A percentile compares a stretch with the other conserved stretches of the same genome.
Evolutionary conservation across 2,329 filamentous ascomycete species (phyloP).

Genomic region (Zymoseptoria tritici): DNA sequence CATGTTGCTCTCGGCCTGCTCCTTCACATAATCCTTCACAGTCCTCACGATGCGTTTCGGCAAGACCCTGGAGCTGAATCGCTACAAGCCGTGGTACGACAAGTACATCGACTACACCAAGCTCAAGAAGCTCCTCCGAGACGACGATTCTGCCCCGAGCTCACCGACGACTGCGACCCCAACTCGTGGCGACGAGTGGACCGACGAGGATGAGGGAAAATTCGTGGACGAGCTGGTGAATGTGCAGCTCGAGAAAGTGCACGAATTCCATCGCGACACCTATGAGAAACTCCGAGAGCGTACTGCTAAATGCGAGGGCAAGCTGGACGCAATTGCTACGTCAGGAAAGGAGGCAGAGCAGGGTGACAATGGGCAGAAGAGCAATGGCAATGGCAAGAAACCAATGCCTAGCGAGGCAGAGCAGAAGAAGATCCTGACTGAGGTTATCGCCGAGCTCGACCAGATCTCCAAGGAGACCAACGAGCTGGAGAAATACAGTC

Average conservation of each 20-base stretch:
- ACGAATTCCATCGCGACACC: constrained; percentile 77
- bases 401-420: constrained; percentile 34
- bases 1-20: neutral
- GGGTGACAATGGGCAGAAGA: constrained; percentile 21
- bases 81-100: constrained; percentile 82
- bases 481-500: constrained; percentile 90
- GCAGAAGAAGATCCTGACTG: constrained; percentile 51
- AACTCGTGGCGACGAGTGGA: constrained; percentile 64
- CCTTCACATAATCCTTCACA: neutral
- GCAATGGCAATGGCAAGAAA: constrained; percentile 29
- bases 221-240: constrained; percentile 96
- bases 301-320: constrained; percentile 60
- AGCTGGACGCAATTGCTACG: constrained; percentile 51
- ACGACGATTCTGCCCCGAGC: constrained; percentile 45
- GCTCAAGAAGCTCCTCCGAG: constrained; percentile 81
- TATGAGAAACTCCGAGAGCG: constrained; percentile 75
- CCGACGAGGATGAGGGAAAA: constrained; percentile 82
- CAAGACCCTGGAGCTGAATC: constrained; percentile 70
- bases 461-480: constrained; percentile 82
- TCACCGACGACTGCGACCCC: constrained; percentile 40
- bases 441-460: constrained; percentile 75
- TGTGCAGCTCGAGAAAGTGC: constrained; percentile 89
- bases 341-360: constrained; percentile 23
- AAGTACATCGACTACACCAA: constrained; percentile 94
- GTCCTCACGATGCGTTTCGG: constrained; percentile 75